Conservation (phyloP, 441 rosid genomes). For the Bocquillonia castaneifolia region DNA sequence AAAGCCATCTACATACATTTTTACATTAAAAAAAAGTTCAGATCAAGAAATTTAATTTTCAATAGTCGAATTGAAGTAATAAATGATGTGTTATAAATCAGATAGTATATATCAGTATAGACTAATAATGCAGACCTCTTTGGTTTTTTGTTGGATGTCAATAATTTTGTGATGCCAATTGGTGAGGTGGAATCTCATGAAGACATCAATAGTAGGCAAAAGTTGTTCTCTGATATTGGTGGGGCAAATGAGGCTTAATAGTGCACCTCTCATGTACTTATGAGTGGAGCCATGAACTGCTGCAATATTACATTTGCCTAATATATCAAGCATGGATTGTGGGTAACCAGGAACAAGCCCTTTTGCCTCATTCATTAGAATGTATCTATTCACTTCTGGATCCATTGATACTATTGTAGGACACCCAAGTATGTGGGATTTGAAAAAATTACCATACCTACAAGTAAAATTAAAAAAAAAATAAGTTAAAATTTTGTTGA, state of each 20-base stretch:
- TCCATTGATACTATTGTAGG: constrained; percentile 92
- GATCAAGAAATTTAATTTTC: not conserved
- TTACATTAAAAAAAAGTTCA: constrained; percentile 9
- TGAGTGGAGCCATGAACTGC: constrained; percentile 85
- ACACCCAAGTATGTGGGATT: constrained; percentile 81
- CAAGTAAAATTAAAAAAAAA: not conserved
- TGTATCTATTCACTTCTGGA: constrained; percentile 73
- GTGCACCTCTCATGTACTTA: constrained; percentile 74
- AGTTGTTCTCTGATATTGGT: constrained; percentile 64
- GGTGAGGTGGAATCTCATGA: constrained; percentile 69
- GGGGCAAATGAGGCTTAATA: constrained; percentile 60
- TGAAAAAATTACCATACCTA: constrained; percentile 79
- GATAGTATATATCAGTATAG: not conserved
- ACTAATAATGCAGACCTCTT: constrained; percentile 40
- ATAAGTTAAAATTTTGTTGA: not conserved
- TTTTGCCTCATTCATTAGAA: constrained; percentile 73
- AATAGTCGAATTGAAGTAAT: no score
- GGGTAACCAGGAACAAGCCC: constrained; percentile 95
- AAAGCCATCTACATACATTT: constrained; percentile 63
- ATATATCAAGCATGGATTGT: constrained; percentile 81
- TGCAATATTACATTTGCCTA: constrained; percentile 83
- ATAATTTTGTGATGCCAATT: constrained; percentile 53
- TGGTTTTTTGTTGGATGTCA: constrained; percentile 75
- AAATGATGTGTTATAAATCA: not conserved
- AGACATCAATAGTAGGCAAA: constrained; percentile 65